Conservation (phyloP, 257 asterid genomes). For the Rubia yunnanensis region DNA sequence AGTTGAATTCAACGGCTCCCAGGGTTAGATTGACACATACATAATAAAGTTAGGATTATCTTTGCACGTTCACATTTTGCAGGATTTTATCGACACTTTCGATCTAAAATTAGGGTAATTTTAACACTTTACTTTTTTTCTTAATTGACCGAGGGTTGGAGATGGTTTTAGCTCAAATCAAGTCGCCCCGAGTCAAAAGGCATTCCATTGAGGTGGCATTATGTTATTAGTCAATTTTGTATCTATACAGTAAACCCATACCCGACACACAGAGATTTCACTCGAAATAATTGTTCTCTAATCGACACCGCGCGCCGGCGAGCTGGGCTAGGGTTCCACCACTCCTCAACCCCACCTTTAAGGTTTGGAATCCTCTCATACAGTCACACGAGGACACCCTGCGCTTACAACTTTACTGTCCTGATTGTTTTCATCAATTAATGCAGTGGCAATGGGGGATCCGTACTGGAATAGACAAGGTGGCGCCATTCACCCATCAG, state of each 20-base stretch:
- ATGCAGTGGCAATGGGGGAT: slow-evolving; percentile 32
- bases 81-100: too few relatives aligned
- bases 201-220: neutral
- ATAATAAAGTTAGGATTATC: too few relatives aligned
- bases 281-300: neutral
- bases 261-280: neutral
- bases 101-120: too few relatives aligned
- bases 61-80: too few relatives aligned
- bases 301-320: slow-evolving; percentile 10
- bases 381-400: neutral
- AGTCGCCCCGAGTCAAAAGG: neutral
- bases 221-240: neutral
- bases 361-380: neutral
- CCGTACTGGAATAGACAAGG: slow-evolving; percentile 35
- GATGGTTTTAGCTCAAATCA: too few relatives aligned
- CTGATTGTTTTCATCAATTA: neutral
- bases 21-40: too few relatives aligned
- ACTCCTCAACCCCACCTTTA: neutral
- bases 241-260: neutral
- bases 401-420: neutral
- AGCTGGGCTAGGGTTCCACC: slow-evolving; percentile 15
- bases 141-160: too few relatives aligned
- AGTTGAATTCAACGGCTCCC: too few relatives aligned
- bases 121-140: too few relatives aligned
- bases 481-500: slow-evolving; percentile 18